phyloP scores from a whole-genome alignment of 352 stramenopile species.

The Phytophthora idaei region DNA sequence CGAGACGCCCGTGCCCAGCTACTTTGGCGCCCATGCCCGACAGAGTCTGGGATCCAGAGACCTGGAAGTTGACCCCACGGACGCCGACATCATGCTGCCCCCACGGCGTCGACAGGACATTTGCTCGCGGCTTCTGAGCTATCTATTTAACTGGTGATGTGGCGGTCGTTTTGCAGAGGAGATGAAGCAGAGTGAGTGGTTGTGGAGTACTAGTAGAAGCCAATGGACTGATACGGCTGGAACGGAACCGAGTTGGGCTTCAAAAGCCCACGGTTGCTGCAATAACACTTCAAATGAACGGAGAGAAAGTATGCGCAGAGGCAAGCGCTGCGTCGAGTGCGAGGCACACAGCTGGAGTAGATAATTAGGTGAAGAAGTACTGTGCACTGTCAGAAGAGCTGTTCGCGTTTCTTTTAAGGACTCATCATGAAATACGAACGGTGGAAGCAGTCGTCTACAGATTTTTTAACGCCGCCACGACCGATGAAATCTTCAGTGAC shows the following conservation, averaged over 20 bases:
- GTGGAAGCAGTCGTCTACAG: too few relatives aligned
- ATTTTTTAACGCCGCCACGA: too few relatives aligned
- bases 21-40: conserved; percentile 53
- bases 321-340: not conserved
- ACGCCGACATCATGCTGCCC: conserved; percentile 85
- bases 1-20: conserved; percentile 59
- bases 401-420: conserved; percentile 3
- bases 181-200: conserved; percentile 17
- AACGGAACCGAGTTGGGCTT: not conserved
- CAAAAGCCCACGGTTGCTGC: not conserved
- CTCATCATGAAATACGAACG: not conserved
- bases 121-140: conserved; percentile 81
- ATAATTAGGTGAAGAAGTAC: conserved; percentile 5
- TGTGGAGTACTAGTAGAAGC: conserved; percentile 10
- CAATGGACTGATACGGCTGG: too few relatives aligned
- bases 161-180: conserved; percentile 1
- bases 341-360: not conserved
- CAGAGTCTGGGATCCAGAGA: conserved; percentile 57
- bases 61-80: conserved; percentile 78
- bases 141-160: conserved; percentile 86
- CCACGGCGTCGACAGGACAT: conserved; percentile 71
- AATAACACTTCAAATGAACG: conserved; percentile 2
- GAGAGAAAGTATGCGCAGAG: not conserved
- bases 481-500: too few relatives aligned
- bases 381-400: conserved; percentile 2